Evolutionary conservation across 2,329 filamentous ascomycete genomes (phyloP).

Genomic region (Xylaria polymorpha): DNA sequence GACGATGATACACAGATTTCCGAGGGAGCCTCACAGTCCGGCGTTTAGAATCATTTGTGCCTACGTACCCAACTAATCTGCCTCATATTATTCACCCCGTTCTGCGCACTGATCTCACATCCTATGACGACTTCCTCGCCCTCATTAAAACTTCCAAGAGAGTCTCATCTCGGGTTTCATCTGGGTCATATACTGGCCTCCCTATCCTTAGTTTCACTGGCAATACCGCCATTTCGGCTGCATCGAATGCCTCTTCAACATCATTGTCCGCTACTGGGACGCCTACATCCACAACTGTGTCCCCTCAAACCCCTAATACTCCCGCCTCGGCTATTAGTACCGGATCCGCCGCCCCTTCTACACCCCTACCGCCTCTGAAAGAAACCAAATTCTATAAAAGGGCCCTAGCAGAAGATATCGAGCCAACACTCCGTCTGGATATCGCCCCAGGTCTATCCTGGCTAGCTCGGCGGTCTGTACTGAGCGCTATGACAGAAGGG

Average conservation of each 20-base stretch:
- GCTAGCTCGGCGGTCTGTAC: constrained; percentile 86
- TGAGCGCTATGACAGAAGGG: constrained; percentile 85
- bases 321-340: constrained; percentile 65
- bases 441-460: constrained; percentile 91
- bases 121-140: constrained; percentile 86
- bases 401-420: constrained; percentile 87
- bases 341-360: constrained; percentile 54
- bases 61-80: constrained; percentile 76
- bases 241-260: constrained; percentile 70
- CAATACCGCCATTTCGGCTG: constrained; percentile 59
- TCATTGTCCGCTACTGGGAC: constrained; percentile 64
- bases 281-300: constrained; percentile 61
- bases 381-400: constrained; percentile 97
- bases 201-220: constrained; percentile 63
- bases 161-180: constrained; percentile 71
- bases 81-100: constrained; percentile 85
- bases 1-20: constrained; percentile 58
- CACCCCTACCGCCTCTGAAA: constrained; percentile 73
- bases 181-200: constrained; percentile 74
- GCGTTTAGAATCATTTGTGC: constrained; percentile 59
- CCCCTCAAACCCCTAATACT: constrained; percentile 69
- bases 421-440: constrained; percentile 91
- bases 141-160: constrained; percentile 76
- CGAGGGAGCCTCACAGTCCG: constrained; percentile 53
- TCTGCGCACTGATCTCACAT: constrained; percentile 80